Conservation (phyloP, 2,329 filamentous ascomycete species). For the Fusarium longipes region DNA sequence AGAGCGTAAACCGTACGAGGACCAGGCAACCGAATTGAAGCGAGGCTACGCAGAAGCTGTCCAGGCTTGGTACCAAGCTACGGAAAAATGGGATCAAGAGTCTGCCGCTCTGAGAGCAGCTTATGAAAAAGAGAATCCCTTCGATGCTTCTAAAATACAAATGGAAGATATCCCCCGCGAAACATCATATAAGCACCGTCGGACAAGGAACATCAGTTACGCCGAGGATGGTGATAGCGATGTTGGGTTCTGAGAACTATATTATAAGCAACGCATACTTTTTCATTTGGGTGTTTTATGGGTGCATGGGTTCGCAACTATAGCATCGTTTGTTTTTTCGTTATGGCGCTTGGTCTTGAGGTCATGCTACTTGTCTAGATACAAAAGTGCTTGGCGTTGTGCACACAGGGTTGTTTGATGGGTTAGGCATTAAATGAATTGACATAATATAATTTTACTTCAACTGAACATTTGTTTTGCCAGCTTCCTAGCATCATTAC, state of each 20-base stretch:
- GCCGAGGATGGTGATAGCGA: conserved; percentile 50
- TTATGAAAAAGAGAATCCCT: conserved; percentile 66
- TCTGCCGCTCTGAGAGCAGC: conserved; percentile 64
- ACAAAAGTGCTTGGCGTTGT: conserved; percentile 27
- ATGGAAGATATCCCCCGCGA: conserved; percentile 40
- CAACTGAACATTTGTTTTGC: background rate
- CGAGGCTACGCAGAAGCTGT: conserved; percentile 68
- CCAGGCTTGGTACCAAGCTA: conserved; percentile 69
- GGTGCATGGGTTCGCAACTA: conserved; percentile 16
- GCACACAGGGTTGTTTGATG: conserved; percentile 9
- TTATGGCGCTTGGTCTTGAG: background rate
- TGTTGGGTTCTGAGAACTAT: conserved; percentile 34
- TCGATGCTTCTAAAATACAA: conserved; percentile 38
- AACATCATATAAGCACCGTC: conserved; percentile 49
- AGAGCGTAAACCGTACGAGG: conserved; percentile 80
- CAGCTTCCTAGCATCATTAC: conserved; percentile 14
- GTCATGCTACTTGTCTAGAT: background rate
- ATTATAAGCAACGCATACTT: conserved; percentile 16
- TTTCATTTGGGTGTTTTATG: conserved; percentile 16
- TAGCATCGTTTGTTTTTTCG: background rate
- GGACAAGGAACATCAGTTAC: conserved; percentile 54
- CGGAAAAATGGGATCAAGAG: conserved; percentile 77
- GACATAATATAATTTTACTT: conserved; percentile 4
- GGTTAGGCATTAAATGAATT: conserved; percentile 1
- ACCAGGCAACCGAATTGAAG: conserved; percentile 78